Evolutionary conservation across 257 asterid species (phyloP), one percentile per base, ranked within the genome.

Genomic region (Plantago elongata): DNA sequence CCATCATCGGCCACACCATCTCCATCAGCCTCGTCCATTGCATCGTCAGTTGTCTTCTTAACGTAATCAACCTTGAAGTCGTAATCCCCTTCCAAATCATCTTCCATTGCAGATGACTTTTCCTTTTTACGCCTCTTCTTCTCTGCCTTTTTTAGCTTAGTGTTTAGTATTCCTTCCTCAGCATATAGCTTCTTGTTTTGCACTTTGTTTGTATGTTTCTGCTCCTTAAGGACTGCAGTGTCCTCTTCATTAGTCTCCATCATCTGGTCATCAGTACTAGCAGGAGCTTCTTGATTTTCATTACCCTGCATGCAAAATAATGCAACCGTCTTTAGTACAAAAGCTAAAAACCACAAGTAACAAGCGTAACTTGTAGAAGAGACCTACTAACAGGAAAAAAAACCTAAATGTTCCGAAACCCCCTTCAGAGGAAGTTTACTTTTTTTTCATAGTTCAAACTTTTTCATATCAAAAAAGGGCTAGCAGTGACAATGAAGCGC

Each of bases 161-260:
- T 57, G 49, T 89, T 89, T 17, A 93, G 72, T 79, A 93, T 87
- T 61, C 97, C 96, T 77, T 85, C 90, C 80, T 82, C 95, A 0
- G 69, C 70, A 65, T 89, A 92, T 30, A 92, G 77, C 85, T 76
- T 83, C 85, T 89, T 88, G 17, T 89, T 89, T 76, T 93, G 97
- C 71, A 63, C 74, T 40, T 74, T 76, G 59, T 47, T 78, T 40
- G 64, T 74, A 10, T 66, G 69, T 71, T 84, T 84, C 62, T 68
- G 74, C 76, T 84, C 82, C 11, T 63, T 65, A 37, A 34, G 47
- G 4, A 38, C 68, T 9, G 66, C 40, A 34, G 5, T 77, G 51
- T 63, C 84, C 52, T 77, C 89, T 73, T 82, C 90, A 42, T 63
- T 81, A 37, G 70, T 51, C 58, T 56, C 90, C 96, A 89, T 89